Conservation (phyloP, 2,329 filamentous ascomycete species). For the Mycocentrospora acerina region DNA sequence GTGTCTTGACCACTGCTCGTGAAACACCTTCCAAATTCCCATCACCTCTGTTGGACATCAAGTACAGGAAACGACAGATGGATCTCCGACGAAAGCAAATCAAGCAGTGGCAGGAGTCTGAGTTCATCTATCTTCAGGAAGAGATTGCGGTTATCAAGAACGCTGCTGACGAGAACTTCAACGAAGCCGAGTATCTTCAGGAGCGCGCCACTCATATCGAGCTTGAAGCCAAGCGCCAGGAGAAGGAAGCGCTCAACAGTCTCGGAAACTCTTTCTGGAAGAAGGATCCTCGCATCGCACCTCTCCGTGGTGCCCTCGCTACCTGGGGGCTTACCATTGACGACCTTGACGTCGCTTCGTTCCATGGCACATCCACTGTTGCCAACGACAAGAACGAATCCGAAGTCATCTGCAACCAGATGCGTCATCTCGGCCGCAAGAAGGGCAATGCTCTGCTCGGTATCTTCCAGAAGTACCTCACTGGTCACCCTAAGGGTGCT, state of each 20-base stretch:
- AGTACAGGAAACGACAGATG: conserved; percentile 93
- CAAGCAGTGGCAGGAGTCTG: conserved; percentile 93
- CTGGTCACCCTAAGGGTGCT: conserved; percentile 98
- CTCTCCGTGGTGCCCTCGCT: conserved; percentile 90
- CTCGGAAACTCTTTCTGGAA: conserved; percentile 99
- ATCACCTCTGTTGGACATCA: conserved; percentile 93
- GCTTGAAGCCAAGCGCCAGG: conserved; percentile 82
- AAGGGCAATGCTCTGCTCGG: conserved; percentile 96
- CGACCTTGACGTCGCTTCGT: conserved; percentile 90
- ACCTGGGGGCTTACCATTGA: conserved; percentile 98
- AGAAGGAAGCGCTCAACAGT: conserved; percentile 88
- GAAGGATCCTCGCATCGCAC: conserved; percentile 88
- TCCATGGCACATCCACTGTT: conserved; percentile 98
- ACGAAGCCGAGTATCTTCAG: conserved; percentile 81
- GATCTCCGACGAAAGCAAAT: conserved; percentile 92
- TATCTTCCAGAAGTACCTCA: conserved; percentile 99
- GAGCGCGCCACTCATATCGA: conserved; percentile 86
- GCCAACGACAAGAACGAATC: conserved; percentile 99
- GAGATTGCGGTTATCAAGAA: conserved; percentile 86
- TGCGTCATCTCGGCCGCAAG: conserved; percentile 88
- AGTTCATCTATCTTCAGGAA: conserved; percentile 88
- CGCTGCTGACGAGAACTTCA: conserved; percentile 66
- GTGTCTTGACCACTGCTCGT: conserved; percentile 92
- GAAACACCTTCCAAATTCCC: conserved; percentile 91
- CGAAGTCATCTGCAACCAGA: conserved; percentile 93